Evolutionary conservation across 805 yeast genomes (phyloP).

Genomic region (Hanseniaspora jakobsenii): DNA sequence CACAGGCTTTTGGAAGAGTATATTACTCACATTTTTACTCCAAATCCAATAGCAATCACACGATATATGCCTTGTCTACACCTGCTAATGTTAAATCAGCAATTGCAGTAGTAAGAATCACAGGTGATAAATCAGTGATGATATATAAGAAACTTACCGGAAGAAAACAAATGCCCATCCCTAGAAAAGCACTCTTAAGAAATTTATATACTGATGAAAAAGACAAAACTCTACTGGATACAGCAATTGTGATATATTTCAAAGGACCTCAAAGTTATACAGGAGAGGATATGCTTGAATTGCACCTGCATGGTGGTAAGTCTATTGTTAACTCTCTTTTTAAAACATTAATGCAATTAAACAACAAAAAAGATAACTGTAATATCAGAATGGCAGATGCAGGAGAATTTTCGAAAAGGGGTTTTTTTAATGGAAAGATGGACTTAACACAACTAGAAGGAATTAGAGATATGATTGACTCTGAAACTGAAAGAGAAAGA

Average conservation of each 20-base stretch:
- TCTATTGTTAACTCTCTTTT: conserved; percentile 68
- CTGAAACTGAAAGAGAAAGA: conserved; percentile 86
- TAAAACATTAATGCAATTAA: conserved; percentile 44
- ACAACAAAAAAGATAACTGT: conserved; percentile 30
- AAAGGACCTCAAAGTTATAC: conserved; percentile 70
- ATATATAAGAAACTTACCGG: conserved; percentile 40
- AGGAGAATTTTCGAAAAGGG: conserved; percentile 84
- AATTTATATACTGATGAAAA: conserved; percentile 37
- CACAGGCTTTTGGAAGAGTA: no score
- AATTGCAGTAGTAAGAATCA: conserved; percentile 68
- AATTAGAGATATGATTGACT: conserved; percentile 73
- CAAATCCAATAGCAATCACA: conserved; percentile 33
- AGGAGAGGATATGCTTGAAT: conserved; percentile 80
- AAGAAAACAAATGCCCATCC: conserved; percentile 30
- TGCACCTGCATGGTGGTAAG: conserved; percentile 89
- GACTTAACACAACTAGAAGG: conserved; percentile 90
- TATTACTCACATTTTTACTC: neutral
- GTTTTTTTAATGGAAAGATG: conserved; percentile 69
- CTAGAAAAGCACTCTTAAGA: conserved; percentile 47
- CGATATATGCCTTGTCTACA: conserved; percentile 86
- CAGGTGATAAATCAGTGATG: conserved; percentile 52
- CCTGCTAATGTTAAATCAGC: conserved; percentile 64
- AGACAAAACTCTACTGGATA: conserved; percentile 45
- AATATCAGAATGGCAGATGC: conserved; percentile 73
- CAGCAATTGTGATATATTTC: conserved; percentile 61